Base-by-base conservation (phyloP, 1,284 basidiomycete species). In the Leucoagaricus sp. region DNA sequence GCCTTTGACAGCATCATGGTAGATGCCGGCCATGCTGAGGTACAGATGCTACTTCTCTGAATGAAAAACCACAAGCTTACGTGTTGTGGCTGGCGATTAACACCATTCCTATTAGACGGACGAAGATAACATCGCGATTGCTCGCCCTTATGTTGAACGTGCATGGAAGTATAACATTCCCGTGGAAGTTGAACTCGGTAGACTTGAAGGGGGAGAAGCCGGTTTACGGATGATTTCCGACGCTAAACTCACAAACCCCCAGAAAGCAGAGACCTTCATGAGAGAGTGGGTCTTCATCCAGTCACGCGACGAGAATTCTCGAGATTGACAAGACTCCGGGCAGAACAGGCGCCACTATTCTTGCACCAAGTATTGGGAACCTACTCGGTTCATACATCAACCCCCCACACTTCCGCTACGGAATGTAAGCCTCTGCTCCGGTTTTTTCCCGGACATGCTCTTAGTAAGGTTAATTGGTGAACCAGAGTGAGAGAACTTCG, bases 1-100 rank as follows among this genome's bases (percentile, higher is more conserved):
- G 69, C 70, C 13, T 81, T 80, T 53, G 79, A 80, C 58, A 79
- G 76, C 60, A 80, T 80, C 63, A 80, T 80, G 78, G 77, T 79
- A 2, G 78, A 80, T 63, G 78, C 78, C 7, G 77, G 75, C 57
- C 78, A 81, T 58, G 78, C 79, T 12, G 77, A 80, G 29, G 76
- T 72, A 55, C 23, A 63, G 58, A 2, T 12, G 26, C 49, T 15
- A 7, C 25, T 13, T 28, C 7, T 5, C 10, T 48, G 23, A 23
- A 29, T 40, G 21, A 13, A 15, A 6, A 40, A 9, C 26, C 21
- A 17, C 13, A 13, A 7, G 7, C 7, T 7, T 33, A 33, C 31
- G 31, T 7, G 31, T 33, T 33, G 31, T n/a, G n/a, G n/a, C n/a
- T n/a, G n/a, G n/a, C n/a, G n/a, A n/a, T n/a, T n/a, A n/a, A n/a